phyloP scores from a whole-genome alignment of 805 yeast species.

The Barnettozyma siamensis region DNA sequence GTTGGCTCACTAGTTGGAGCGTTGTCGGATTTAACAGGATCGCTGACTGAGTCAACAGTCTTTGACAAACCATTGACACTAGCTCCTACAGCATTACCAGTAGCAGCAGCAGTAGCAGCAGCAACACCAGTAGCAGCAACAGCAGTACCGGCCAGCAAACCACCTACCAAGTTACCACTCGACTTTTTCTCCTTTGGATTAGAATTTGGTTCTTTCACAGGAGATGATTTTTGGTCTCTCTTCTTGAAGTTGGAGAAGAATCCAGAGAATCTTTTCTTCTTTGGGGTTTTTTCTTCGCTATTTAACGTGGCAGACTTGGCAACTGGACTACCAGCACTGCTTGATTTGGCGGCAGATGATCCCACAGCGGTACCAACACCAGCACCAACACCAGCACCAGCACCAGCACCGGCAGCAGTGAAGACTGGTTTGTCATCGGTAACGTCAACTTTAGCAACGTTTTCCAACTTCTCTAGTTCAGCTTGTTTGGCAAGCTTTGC shows the following conservation, averaged over 20 bases:
- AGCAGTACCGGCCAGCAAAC: constrained; percentile 11
- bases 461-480: constrained; percentile 7
- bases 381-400: constrained; percentile 1
- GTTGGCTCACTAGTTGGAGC: no score
- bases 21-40: no score
- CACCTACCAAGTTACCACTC: constrained; percentile 9
- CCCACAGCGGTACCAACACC: neutral
- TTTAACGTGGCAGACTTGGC: neutral
- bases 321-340: neutral
- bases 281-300: neutral
- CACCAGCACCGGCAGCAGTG: neutral
- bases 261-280: constrained; percentile 11
- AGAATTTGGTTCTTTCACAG: neutral
- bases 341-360: constrained; percentile 1
- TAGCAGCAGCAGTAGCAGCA: constrained; percentile 13
- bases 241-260: constrained; percentile 7
- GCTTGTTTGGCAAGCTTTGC: constrained; percentile 16
- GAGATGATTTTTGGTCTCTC: constrained; percentile 1
- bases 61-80: constrained; percentile 18
- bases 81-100: constrained; percentile 16
- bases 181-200: neutral
- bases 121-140: constrained; percentile 13
- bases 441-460: constrained; percentile 8
- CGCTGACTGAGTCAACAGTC: constrained; percentile 8
- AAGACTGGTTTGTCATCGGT: constrained; percentile 7